Base-by-base conservation (phyloP, 2,329 filamentous ascomycete genomes). In the Fusarium sp. region DNA sequence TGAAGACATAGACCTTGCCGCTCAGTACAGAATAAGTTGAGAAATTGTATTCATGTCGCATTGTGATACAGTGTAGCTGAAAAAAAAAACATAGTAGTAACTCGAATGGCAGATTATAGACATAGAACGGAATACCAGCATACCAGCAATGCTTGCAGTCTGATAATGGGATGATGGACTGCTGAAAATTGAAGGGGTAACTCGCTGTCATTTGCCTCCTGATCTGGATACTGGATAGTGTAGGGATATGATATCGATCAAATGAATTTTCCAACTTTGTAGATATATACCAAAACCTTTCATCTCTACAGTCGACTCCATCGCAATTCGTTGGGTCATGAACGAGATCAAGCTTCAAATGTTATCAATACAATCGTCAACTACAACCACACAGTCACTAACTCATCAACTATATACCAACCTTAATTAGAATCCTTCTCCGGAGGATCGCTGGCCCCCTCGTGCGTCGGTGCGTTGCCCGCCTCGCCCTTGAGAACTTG, bases 341-440 rank as follows among this genome's bases (percentile, higher is more conserved):
- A 31, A 31, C 13, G 23, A 19, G 23, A 31, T 31, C 10, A 37
- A 11, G n/a, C 8, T 21, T 13, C 9, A 10, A 21, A 11, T 6
- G 11, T 37, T 37, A 13, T 9, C 19, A 7, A 19, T 21, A 33
- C 15, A 41, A 13, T 15, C n/a, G n/a, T n/a, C 17, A 9, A 23
- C 21, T 31, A n/a, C 33, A 15, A 19, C 4, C 2, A 25, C 14
- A 25, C 17, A 1, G 3, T 27, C n/a, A 15, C 13, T 17, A 5
- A 25, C 7, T 36, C 33, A 17, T 9, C 8, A 25, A 17, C 15
- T 25, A n/a, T 37, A 7, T 25, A 29, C 15, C 27, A 10, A 43
- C 47, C 37, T 29, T 52, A 66, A 44, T 55, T 53, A 38, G 62
- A 65, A 36, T 59, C 49, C 46, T 66, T 66, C 37, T 65, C 63